Conservation (phyloP, 768 basidiomycete genomes). For the Agaricus sinodeliciosus region DNA sequence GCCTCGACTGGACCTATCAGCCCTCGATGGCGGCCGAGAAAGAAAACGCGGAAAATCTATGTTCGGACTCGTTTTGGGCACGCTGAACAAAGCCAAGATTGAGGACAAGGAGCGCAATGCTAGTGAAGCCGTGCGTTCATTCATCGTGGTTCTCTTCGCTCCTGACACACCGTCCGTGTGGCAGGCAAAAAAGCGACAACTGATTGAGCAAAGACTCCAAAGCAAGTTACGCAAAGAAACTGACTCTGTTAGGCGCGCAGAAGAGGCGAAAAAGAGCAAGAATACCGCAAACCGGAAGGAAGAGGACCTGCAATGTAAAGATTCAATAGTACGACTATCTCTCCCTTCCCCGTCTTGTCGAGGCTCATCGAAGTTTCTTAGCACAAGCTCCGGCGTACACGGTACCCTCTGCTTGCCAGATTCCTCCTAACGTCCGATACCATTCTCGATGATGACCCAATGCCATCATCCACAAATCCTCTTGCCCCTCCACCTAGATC, state of each 20-base stretch:
- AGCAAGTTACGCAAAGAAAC: conserved; percentile 79
- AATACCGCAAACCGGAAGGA: conserved; percentile 69
- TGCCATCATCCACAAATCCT: conserved; percentile 25
- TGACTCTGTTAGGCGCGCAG: conserved; percentile 77
- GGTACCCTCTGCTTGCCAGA: conserved; percentile 67
- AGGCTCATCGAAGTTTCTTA: conserved; percentile 20
- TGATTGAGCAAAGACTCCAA: conserved; percentile 82
- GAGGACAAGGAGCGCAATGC: conserved; percentile 80
- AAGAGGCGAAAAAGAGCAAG: conserved; percentile 84
- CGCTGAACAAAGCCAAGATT: conserved; percentile 81
- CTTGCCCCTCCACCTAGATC: conserved; percentile 49
- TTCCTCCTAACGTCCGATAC: conserved; percentile 72
- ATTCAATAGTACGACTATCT: conserved; percentile 59
- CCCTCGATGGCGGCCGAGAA: conserved; percentile 43
- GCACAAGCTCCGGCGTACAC: conserved; percentile 69
- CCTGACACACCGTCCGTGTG: neutral
- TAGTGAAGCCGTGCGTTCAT: conserved; percentile 67
- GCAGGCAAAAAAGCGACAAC: conserved; percentile 78
- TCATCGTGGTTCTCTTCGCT: neutral
- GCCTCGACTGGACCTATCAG: conserved; percentile 62
- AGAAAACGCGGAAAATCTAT: conserved; percentile 83
- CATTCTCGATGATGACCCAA: conserved; percentile 39
- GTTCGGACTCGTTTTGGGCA: conserved; percentile 80
- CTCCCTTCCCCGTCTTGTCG: neutral
- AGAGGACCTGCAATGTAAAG: conserved; percentile 75